Percentiles rank a stretch among this genome's conserved stretches.
phyloP scores from a whole-genome alignment of 805 yeast species.

The Kodamaea hsintzibuensis region DNA sequence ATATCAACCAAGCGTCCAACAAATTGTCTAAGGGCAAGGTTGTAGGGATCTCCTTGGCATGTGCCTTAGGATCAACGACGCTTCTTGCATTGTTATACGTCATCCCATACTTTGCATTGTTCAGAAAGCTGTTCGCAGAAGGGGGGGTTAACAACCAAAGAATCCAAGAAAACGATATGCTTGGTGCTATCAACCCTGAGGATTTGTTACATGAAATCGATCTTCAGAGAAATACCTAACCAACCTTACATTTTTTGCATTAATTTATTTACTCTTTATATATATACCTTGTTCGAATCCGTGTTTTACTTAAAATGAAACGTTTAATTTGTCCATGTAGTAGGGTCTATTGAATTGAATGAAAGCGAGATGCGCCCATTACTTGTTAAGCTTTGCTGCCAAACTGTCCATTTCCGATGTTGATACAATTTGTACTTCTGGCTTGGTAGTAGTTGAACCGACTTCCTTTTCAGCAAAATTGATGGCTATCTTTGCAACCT shows the following conservation, averaged over 20 bases:
- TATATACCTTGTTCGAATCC: slow-evolving; percentile 1
- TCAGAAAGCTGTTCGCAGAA: slow-evolving; percentile 28
- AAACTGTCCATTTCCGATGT: neutral
- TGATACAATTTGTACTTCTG: neutral
- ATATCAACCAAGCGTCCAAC: slow-evolving; percentile 19
- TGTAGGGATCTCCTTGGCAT: slow-evolving; percentile 46
- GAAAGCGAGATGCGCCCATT: too few relatives aligned
- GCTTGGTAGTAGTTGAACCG: neutral
- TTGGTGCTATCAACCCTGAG: slow-evolving; percentile 44
- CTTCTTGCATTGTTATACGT: slow-evolving; percentile 42
- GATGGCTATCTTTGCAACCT: neutral
- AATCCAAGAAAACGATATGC: slow-evolving; percentile 45
- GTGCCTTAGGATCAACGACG: slow-evolving; percentile 45
- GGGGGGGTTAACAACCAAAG: slow-evolving; percentile 24
- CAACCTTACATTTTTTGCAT: neutral
- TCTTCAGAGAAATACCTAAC: slow-evolving; percentile 29
- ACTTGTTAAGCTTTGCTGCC: neutral
- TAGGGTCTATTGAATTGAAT: too few relatives aligned
- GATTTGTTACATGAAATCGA: slow-evolving; percentile 47
- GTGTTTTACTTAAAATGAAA: slow-evolving; percentile 1
- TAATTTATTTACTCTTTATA: neutral
- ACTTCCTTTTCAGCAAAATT: neutral
- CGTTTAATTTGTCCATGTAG: too few relatives aligned
- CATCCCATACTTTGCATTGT: slow-evolving; percentile 39
- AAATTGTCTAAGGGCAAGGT: slow-evolving; percentile 40